Base-by-base conservation (phyloP, 495 filamentous ascomycete species). In the Pseudoneurospora amorphoporcata region DNA sequence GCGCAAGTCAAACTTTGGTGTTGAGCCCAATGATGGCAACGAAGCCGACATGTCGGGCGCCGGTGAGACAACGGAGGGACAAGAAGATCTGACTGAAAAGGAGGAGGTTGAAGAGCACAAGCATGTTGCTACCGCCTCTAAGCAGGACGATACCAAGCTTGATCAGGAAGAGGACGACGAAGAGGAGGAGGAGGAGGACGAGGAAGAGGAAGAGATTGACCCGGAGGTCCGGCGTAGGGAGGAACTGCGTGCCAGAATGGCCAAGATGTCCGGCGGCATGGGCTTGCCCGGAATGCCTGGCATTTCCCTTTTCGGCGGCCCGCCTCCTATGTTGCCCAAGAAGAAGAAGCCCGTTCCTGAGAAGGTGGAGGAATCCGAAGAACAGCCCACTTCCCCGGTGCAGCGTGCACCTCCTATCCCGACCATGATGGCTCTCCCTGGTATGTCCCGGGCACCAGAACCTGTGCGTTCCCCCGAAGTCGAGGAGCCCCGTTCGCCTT, bases 221-320 rank as follows among this genome's bases (percentile, higher is more conserved):
- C 94, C 94, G 0, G 95, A 99, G 79, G 84, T 93, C 42, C 91
- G 88, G 72, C 91, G 95, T 73, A 91, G 91, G 80, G 89, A 97
- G 83, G 95, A 97, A 76, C 84, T 99, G 70, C 89, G 96, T 53
- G 94, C 94, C 69, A 89, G 95, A 73, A 98, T 99, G 93, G 95
- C 94, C 35, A 97, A 96, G 82, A 96, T 99, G 92, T 95, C 94
- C 74, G 95, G 96, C 73, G 95, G 95, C 17, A 97, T 97, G 94
- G 94, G 94, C 17, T 94, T 97, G 91, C 90, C 93, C 80, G 94
- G 95, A 68, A 94, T 98, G 87, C 95, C 97, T 81, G 93, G 93
- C 12, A 87, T 90, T 38, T 91, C 93, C 38, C 90, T 92, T 69
- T 89, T 95, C 79, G 87, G 80, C 82, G 83, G 87, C 70, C 82